Conservation (phyloP, 2,329 filamentous ascomycete species). For the Aspergillus sp. region DNA sequence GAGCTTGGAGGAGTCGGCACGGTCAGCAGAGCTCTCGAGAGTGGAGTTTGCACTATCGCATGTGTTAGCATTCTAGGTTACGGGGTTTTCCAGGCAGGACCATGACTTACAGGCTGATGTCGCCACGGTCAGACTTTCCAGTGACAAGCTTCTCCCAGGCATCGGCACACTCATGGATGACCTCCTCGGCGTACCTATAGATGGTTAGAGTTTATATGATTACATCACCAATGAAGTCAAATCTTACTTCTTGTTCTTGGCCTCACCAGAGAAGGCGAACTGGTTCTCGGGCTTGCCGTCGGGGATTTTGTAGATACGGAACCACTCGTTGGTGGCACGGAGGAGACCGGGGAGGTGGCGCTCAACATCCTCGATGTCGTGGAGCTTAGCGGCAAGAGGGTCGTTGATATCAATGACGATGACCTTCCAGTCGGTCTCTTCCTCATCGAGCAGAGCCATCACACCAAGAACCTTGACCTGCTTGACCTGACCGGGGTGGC, state of each 20-base stretch:
- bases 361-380: constrained; percentile 99
- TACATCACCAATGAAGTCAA: not conserved
- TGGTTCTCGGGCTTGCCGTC: constrained; percentile 99
- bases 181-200: constrained; percentile 81
- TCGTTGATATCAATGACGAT: constrained; percentile 99
- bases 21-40: constrained; percentile 68
- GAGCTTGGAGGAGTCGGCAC: constrained; percentile 67
- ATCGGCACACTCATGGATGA: constrained; percentile 93
- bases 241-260: constrained; percentile 95
- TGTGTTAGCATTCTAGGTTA: constrained; percentile 11
- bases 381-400: constrained; percentile 91
- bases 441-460: constrained; percentile 98
- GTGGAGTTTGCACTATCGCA: constrained; percentile 71
- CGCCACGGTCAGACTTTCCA: constrained; percentile 77
- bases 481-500: constrained; percentile 95
- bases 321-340: constrained; percentile 99
- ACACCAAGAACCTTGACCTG: constrained; percentile 99
- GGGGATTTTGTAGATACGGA: constrained; percentile 99
- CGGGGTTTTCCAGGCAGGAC: not conserved
- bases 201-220: constrained; percentile 14
- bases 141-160: constrained; percentile 96
- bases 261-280: constrained; percentile 99
- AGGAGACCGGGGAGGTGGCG: constrained; percentile 95
- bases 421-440: constrained; percentile 99
- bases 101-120: constrained; percentile 71